These are phyloP conservation scores for Wallacemonas sp. DNA, from an alignment of 208 protist genomes.

Conservation along the genomic window DNA sequence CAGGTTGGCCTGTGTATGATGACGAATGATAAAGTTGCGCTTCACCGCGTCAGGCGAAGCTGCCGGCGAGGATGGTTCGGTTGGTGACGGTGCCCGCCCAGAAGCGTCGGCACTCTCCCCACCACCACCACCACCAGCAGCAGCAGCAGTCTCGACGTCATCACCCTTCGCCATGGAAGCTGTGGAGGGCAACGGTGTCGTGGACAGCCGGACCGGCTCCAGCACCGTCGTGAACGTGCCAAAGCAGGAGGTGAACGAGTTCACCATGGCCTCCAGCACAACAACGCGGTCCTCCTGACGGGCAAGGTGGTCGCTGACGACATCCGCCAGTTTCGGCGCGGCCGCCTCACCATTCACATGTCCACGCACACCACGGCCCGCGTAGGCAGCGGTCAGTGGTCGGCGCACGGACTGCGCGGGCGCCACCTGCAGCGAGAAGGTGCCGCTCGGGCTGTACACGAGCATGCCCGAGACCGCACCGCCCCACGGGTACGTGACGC, in stretches of 20 bases:
- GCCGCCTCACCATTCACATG: too few species aligned
- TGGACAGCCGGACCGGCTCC: neutral
- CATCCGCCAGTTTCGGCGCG: too few species aligned
- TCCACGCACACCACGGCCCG: too few species aligned
- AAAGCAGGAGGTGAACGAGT: slow-evolving; percentile 9
- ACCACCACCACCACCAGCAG: too few species aligned
- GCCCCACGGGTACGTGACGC: slow-evolving; percentile 83
- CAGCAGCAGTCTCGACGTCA: too few species aligned
- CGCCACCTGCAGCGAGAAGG: slow-evolving; percentile 73
- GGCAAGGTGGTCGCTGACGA: neutral
- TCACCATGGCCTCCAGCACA: slow-evolving; percentile 5
- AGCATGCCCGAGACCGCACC: slow-evolving; percentile 67
- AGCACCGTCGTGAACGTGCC: slow-evolving; percentile 5
- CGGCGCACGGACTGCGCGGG: slow-evolving; percentile 10
- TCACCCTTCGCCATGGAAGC: neutral
- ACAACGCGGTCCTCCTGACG: slow-evolving; percentile 4
- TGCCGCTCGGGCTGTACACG: slow-evolving; percentile 43
- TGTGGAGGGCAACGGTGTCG: neutral
- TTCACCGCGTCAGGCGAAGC: neutral
- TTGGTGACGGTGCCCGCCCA: neutral
- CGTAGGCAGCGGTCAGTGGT: slow-evolving; percentile 1
- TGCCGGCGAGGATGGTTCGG: neutral
- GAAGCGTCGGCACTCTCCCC: too few species aligned
- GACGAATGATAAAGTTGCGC: slow-evolving; percentile 12
- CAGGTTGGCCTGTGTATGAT: neutral